Conservation (phyloP, 305 asterid genomes). For the Nicotiana rustica region DNA sequence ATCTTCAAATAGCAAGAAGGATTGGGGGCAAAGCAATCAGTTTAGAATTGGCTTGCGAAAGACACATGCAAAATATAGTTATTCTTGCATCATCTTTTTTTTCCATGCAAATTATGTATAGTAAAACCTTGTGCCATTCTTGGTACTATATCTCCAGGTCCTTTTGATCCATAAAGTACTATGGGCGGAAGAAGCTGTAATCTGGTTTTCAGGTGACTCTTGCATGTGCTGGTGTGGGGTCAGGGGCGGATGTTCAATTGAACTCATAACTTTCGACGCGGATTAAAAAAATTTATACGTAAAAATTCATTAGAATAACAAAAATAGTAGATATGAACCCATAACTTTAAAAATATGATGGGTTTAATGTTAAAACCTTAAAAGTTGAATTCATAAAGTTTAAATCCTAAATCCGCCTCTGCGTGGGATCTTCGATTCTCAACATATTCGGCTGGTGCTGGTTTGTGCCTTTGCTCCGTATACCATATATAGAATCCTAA, state of each 20-base stretch:
- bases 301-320: no score
- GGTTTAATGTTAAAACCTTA: no score
- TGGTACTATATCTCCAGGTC: neutral
- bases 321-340: no score
- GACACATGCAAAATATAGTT: neutral
- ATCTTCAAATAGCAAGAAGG: neutral
- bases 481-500: neutral
- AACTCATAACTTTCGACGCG: no score
- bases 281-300: no score
- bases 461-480: neutral
- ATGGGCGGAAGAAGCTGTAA: neutral
- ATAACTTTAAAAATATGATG: no score
- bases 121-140: neutral
- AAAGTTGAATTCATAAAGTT: no score
- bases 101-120: neutral
- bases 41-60: neutral
- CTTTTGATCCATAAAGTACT: neutral
- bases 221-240: neutral
- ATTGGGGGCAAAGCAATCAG: neutral
- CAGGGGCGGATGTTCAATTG: no score
- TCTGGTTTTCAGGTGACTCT: neutral
- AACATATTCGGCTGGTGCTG: neutral
- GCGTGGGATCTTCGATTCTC: neutral
- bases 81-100: neutral
- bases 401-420: no score